phyloP scores from a whole-genome alignment of 306 rosid genomes.

The Oxytropis ochrocephala region DNA sequence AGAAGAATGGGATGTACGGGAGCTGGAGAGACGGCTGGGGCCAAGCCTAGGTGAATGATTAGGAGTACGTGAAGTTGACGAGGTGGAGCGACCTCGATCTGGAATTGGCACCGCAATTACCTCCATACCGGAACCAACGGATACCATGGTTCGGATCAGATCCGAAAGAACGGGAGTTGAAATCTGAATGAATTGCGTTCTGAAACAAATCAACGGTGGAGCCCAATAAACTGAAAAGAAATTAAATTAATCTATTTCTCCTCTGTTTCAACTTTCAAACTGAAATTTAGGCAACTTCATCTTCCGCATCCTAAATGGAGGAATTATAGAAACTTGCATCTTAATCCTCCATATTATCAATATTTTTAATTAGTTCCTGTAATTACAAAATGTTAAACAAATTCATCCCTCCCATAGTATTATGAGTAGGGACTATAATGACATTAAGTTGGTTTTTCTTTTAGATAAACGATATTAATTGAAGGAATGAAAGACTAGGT shows the following conservation, averaged over 20 bases:
- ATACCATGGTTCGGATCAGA: constrained; percentile 31
- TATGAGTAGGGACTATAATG: no score
- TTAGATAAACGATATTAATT: no score
- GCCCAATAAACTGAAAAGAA: neutral
- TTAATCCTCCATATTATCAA: no score
- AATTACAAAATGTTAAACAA: no score
- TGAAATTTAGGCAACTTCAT: neutral
- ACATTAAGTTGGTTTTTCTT: no score
- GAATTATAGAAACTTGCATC: no score
- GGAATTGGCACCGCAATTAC: neutral
- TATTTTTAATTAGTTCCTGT: no score
- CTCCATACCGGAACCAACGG: constrained; percentile 2
- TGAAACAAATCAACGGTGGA: neutral
- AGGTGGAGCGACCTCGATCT: constrained; percentile 37
- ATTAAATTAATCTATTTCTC: neutral
- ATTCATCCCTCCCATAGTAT: no score
- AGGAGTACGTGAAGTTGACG: constrained; percentile 45
- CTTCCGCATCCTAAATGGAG: no score
- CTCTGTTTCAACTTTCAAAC: neutral
- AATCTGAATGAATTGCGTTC: neutral
- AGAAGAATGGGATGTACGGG: constrained; percentile 32
- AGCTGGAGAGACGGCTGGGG: constrained; percentile 54
- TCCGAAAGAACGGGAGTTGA: neutral
- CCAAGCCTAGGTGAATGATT: constrained; percentile 42
- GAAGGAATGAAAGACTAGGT: no score